Evolutionary conservation across 257 asterid species (phyloP).

Genomic region (Pogostemon cablin): DNA sequence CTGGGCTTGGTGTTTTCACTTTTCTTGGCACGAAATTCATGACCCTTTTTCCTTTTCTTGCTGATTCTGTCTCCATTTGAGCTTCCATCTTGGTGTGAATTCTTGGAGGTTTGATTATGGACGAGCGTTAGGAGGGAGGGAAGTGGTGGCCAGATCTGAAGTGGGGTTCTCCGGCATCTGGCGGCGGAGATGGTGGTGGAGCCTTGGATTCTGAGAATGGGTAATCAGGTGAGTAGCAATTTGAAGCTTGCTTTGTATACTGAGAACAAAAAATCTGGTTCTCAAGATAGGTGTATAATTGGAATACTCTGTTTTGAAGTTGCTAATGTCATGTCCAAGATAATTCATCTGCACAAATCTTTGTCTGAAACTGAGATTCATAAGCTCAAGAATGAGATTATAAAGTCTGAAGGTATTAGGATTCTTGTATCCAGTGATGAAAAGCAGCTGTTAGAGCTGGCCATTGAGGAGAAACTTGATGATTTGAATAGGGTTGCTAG

Average conservation of each 20-base stretch:
- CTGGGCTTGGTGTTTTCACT: conserved; percentile 21
- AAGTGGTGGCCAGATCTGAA: conserved; percentile 47
- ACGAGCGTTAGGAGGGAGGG: background rate
- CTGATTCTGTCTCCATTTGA: background rate
- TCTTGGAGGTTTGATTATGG: conserved; percentile 21
- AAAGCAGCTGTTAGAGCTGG: conserved; percentile 57
- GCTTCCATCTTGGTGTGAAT: background rate
- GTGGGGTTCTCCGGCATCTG: conserved; percentile 32
- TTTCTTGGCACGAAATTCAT: conserved; percentile 41
- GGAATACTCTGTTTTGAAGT: conserved; percentile 92
- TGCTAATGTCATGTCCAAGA: conserved; percentile 89
- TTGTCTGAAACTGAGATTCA: conserved; percentile 56
- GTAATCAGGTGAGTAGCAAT: conserved; percentile 87
- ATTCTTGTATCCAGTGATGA: conserved; percentile 68
- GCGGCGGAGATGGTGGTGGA: conserved; percentile 72
- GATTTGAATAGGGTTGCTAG: conserved; percentile 76
- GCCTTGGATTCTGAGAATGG: conserved; percentile 80
- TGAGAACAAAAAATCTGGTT: conserved; percentile 48
- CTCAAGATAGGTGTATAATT: conserved; percentile 48
- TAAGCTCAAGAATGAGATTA: conserved; percentile 70
- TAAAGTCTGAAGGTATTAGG: conserved; percentile 61
- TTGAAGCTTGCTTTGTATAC: conserved; percentile 63
- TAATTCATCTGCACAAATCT: conserved; percentile 76
- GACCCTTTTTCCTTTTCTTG: conserved; percentile 24
- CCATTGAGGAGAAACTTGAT: conserved; percentile 70